Conservation (phyloP, 257 asterid genomes). For the Capsicum pubescens region DNA sequence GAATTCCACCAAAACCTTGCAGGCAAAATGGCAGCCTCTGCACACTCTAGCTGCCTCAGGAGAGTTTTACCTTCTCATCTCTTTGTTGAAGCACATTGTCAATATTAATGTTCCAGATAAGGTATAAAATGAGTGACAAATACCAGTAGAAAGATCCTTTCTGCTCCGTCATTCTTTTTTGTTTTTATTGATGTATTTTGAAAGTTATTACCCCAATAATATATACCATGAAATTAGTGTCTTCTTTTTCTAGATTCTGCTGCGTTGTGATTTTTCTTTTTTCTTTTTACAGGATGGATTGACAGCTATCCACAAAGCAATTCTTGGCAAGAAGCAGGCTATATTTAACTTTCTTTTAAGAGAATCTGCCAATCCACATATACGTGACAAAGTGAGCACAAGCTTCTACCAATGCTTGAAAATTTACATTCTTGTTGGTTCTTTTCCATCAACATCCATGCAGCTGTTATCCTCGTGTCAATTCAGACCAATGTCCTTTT, state of each 20-base stretch:
- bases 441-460: not conserved
- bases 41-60: conserved; percentile 93
- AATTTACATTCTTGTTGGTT: conserved; percentile 1
- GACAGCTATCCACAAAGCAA: conserved; percentile 87
- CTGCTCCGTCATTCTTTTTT: conserved; percentile 21
- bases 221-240: conserved; percentile 3
- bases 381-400: conserved; percentile 73
- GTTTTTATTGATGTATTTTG: not conserved
- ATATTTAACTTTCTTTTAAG: conserved; percentile 82
- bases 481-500: not conserved
- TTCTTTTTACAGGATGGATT: conserved; percentile 66
- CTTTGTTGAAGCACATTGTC: conserved; percentile 70
- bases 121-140: conserved; percentile 48
- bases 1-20: conserved; percentile 30
- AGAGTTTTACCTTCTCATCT: conserved; percentile 71
- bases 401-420: conserved; percentile 15
- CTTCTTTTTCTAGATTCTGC: not conserved
- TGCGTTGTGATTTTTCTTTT: not conserved
- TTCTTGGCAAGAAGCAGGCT: conserved; percentile 87
- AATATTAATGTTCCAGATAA: conserved; percentile 77
- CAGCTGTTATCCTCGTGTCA: not conserved
- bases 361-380: conserved; percentile 86
- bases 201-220: conserved; percentile 30
- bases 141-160: conserved; percentile 19
- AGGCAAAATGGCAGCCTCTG: conserved; percentile 94